Evolutionary conservation across 441 rosid genomes (phyloP).

Genomic region (Arabidopsis lyrata): DNA sequence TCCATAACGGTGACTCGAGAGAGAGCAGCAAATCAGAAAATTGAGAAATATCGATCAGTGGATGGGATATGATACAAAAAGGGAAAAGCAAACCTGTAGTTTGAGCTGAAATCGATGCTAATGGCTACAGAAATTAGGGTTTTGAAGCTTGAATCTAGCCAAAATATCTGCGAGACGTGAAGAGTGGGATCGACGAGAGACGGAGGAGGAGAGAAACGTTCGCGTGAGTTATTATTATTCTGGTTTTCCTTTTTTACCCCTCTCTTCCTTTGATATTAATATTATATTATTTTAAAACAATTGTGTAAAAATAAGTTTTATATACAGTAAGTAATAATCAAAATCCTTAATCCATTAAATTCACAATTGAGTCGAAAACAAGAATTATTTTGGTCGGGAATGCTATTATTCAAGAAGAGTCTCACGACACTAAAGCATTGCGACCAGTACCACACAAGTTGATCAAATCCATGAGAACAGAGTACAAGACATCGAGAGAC

Average conservation of each 20-base stretch:
- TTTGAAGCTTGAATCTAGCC: slow-evolving; percentile 33
- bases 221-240: slow-evolving; percentile 18
- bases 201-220: slow-evolving; percentile 12
- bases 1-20: slow-evolving; percentile 15
- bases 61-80: not conserved
- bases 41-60: not conserved
- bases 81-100: slow-evolving; percentile 17
- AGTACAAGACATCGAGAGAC: slow-evolving; percentile 68
- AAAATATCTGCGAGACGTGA: slow-evolving; percentile 18
- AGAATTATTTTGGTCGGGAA: too few species aligned
- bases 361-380: too few species aligned
- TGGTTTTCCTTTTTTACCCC: slow-evolving; percentile 17
- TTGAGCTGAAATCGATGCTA: slow-evolving; percentile 21
- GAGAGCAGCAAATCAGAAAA: not conserved
- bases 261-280: not conserved
- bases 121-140: slow-evolving; percentile 27
- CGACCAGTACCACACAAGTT: slow-evolving; percentile 70
- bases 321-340: too few species aligned
- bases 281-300: too few species aligned
- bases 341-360: too few species aligned
- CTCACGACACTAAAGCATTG: slow-evolving; percentile 11
- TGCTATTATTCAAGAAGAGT: too few species aligned
- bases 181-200: slow-evolving; percentile 17
- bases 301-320: too few species aligned
- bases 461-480: slow-evolving; percentile 80